phyloP scores from a whole-genome alignment of 2,329 filamentous ascomycete species.

The Exophiala phaeomuriformis region DNA sequence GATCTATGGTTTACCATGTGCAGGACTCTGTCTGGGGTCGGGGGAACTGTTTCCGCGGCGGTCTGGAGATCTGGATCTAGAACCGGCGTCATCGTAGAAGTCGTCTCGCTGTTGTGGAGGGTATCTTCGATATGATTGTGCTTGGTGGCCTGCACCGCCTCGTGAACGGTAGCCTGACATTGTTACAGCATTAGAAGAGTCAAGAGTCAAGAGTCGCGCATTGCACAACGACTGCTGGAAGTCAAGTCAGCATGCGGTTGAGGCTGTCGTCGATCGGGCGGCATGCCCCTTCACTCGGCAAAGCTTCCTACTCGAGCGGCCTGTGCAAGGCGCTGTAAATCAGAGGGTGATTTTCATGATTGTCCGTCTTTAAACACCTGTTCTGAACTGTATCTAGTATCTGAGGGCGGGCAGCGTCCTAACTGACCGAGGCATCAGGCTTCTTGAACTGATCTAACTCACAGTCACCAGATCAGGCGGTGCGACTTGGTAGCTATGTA shows the following conservation, averaged over 20 bases:
- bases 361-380: too few species aligned
- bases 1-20: conserved; percentile 38
- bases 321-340: background rate
- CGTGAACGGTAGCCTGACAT: conserved; percentile 25
- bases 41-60: background rate
- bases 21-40: conserved; percentile 39
- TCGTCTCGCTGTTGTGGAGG: conserved; percentile 34
- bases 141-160: conserved; percentile 11
- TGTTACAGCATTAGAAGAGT: background rate
- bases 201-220: background rate
- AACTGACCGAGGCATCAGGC: too few species aligned
- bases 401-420: too few species aligned
- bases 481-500: too few species aligned
- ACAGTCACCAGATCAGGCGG: too few species aligned
- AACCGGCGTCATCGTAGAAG: conserved; percentile 40
- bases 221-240: too few species aligned
- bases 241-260: background rate
- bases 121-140: conserved; percentile 16
- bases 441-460: too few species aligned
- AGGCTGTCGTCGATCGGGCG: too few species aligned
- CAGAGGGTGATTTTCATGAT: too few species aligned
- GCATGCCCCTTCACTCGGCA: background rate
- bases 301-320: background rate
- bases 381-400: too few species aligned
- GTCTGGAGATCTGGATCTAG: conserved; percentile 33